Base-by-base conservation (phyloP, 805 yeast species). In the Pichia eremophila region DNA sequence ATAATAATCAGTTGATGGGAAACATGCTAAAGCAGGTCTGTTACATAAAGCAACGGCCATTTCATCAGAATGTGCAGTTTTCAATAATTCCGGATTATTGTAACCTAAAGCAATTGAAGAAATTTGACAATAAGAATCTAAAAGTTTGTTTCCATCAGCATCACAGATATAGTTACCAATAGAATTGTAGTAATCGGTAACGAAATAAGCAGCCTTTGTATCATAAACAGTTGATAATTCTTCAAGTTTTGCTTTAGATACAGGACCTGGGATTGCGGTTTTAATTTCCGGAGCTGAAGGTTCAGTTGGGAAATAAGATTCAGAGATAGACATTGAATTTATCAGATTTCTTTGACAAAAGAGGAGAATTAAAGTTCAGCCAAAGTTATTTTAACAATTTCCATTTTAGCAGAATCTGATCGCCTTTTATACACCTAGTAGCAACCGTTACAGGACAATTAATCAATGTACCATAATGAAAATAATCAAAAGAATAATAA, bases 61-160 rank as follows among this genome's bases (percentile, higher is more conserved):
- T 58, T 74, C 76, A 37, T 72, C 75, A 8, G 83, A 73, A 52
- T 72, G 70, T n/a, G 86, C 80, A 43, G 75, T 71, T 56, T 72
- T 71, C 46, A 75, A 69, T 56, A 81, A 68, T 28, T 73, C 81
- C 2, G 86, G 85, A 64, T 81, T 81, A 64, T 80, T 81, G 71
- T 81, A 81, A 46, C 87, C 86, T 55, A 81, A 66, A 4, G 85
- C 84, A 54, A 81, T 79, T 2, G 85, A 80, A 5, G 87, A 78
- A 54, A 81, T 81, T 62, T 81, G 87, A n/a, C 85, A 83, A 54
- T 81, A 81, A 15, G 80, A 75, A 63, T 81, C 87, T 56, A 81
- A 69, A 54, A 64, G 73, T 3, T 65, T 57, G 63, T 81, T 81
- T 8, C 84, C 85, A 59, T 81, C 86, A 15, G 73, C 82, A 61